Evolutionary conservation across 2,329 filamentous ascomycete species (phyloP).

Genomic region (Fusarium fracticaudum): DNA sequence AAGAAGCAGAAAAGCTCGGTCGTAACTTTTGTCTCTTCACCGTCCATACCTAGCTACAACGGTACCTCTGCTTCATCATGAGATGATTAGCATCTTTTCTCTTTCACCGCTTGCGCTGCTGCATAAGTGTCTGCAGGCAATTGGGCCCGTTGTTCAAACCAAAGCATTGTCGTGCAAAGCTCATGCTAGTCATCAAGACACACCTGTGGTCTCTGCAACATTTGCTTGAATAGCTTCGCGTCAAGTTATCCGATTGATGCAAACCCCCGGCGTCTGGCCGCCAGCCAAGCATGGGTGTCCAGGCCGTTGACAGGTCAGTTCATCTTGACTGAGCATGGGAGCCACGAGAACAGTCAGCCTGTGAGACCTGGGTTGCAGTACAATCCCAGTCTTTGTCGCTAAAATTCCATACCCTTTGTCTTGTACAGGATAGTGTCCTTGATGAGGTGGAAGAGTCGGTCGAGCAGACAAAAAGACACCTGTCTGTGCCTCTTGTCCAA

Average conservation of each 20-base stretch:
- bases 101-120: slow-evolving; percentile 41
- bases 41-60: slow-evolving; percentile 5
- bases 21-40: not conserved
- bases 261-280: slow-evolving; percentile 31
- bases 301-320: slow-evolving; percentile 35
- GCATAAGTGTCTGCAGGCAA: slow-evolving; percentile 35
- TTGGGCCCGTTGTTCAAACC: slow-evolving; percentile 21
- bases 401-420: slow-evolving; percentile 23
- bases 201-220: slow-evolving; percentile 29
- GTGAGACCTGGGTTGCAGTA: slow-evolving; percentile 19
- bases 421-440: not conserved
- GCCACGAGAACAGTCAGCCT: slow-evolving; percentile 40
- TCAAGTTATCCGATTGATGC: slow-evolving; percentile 22
- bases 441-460: not conserved
- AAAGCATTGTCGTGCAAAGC: slow-evolving; percentile 23
- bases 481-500: slow-evolving; percentile 3
- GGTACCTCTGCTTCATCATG: slow-evolving; percentile 15
- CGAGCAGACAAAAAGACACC: not conserved
- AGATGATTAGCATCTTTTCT: slow-evolving; percentile 9
- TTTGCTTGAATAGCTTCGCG: not conserved
- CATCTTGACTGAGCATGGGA: slow-evolving; percentile 39
- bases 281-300: slow-evolving; percentile 33
- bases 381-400: slow-evolving; percentile 2
- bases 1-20: slow-evolving; percentile 1
- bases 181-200: slow-evolving; percentile 30